These are phyloP conservation scores for Soucietia sequanensis DNA, from an alignment of 805 yeast genomes.

Conservation along the genomic window DNA sequence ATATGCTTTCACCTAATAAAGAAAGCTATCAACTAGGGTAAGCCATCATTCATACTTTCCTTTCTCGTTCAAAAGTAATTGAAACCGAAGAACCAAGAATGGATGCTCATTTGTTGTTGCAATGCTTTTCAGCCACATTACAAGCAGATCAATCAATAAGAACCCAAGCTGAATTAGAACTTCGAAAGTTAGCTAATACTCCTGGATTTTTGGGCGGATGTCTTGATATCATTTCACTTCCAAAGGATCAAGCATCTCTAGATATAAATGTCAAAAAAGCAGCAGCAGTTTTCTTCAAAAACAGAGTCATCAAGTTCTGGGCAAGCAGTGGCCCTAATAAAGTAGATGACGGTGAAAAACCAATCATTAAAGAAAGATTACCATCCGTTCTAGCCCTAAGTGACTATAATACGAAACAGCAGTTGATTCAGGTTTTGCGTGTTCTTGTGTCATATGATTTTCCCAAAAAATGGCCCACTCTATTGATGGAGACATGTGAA, in stretches of 20 bases:
- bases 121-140: slow-evolving; percentile 78
- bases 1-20: too few species aligned
- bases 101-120: slow-evolving; percentile 68
- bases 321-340: slow-evolving; percentile 8
- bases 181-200: slow-evolving; percentile 53
- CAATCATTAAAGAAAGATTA: slow-evolving; percentile 65
- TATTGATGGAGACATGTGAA: slow-evolving; percentile 31
- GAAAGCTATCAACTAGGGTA: too few species aligned
- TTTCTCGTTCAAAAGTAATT: too few species aligned
- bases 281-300: slow-evolving; percentile 82
- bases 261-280: slow-evolving; percentile 54
- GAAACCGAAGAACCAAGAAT: slow-evolving; percentile 44
- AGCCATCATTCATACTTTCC: too few species aligned
- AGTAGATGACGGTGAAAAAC: slow-evolving; percentile 72
- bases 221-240: slow-evolving; percentile 58
- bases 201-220: slow-evolving; percentile 84
- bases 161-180: slow-evolving; percentile 65
- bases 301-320: slow-evolving; percentile 70
- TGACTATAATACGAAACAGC: slow-evolving; percentile 34
- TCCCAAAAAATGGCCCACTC: slow-evolving; percentile 35
- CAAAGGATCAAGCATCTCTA: too few species aligned
- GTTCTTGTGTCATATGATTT: slow-evolving; percentile 33
- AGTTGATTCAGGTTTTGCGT: slow-evolving; percentile 36
- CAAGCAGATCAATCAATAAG: slow-evolving; percentile 62
- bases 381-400: slow-evolving; percentile 55